Conservation (phyloP, 441 rosid species). For the Pelargonium cotyledonis region DNA sequence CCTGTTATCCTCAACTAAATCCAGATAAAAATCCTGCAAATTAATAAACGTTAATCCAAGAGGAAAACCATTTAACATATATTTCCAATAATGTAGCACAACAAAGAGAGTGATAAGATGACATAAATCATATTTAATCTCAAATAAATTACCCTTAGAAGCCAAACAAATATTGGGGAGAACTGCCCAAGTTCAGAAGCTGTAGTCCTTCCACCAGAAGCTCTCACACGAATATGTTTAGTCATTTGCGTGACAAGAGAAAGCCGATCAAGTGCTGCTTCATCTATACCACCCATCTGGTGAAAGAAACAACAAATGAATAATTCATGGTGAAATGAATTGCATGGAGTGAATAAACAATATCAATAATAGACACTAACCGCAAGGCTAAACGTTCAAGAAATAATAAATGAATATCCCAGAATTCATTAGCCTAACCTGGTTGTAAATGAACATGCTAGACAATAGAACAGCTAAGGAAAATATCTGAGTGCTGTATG, state of each 20-base stretch:
- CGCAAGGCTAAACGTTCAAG: neutral
- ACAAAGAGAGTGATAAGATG: neutral
- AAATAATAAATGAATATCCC: neutral
- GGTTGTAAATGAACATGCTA: slow-evolving; percentile 94
- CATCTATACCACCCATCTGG: slow-evolving; percentile 99
- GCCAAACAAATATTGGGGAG: slow-evolving; percentile 99
- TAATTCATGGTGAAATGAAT: neutral
- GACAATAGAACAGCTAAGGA: slow-evolving; percentile 93
- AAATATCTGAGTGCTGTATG: slow-evolving; percentile 97
- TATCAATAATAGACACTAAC: neutral
- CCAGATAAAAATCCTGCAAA: slow-evolving; percentile 86
- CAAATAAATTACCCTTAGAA: slow-evolving; percentile 60
- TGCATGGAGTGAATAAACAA: neutral
- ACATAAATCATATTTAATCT: neutral
- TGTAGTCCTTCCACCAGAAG: slow-evolving; percentile 66
- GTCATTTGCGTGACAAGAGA: slow-evolving; percentile 98
- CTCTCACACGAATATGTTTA: slow-evolving; percentile 90
- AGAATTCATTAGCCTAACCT: slow-evolving; percentile 38
- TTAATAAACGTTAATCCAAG: slow-evolving; percentile 11
- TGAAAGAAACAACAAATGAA: slow-evolving; percentile 9
- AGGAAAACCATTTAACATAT: slow-evolving; percentile 11
- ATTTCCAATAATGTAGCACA: neutral
- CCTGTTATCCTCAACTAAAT: slow-evolving; percentile 70
- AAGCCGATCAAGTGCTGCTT: slow-evolving; percentile 93
- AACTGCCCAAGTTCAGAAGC: slow-evolving; percentile 88